A percentile compares a stretch with the other conserved stretches of the same genome.
These are phyloP conservation scores for carrot (Daucus carota) DNA, from an alignment of 129 eudicot species.

Conservation along the genomic window DNA sequence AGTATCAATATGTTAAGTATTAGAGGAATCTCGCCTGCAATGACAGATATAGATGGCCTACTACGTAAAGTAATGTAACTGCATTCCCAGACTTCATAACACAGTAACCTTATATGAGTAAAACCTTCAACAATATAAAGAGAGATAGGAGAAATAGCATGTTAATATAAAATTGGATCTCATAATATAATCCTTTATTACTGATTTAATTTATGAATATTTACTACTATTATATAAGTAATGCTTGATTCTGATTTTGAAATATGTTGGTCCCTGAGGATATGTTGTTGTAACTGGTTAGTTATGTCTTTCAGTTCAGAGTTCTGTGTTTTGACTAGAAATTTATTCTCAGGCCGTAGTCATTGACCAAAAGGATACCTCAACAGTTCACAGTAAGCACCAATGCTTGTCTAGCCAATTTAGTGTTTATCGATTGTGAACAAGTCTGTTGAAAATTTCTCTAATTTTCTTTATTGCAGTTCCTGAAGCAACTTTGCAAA, in stretches of 20 bases:
- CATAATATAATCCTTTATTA: background rate
- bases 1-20: too few species aligned
- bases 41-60: background rate
- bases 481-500: slow-evolving; percentile 69
- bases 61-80: background rate
- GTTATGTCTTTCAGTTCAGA: background rate
- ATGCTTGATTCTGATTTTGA: background rate
- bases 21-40: background rate
- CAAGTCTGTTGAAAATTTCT: background rate
- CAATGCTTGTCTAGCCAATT: slow-evolving; percentile 1
- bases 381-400: slow-evolving; percentile 35
- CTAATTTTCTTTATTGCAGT: slow-evolving; percentile 26
- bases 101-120: background rate
- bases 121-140: background rate
- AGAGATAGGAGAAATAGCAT: background rate
- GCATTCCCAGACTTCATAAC: background rate
- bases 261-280: background rate
- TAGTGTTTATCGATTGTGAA: background rate
- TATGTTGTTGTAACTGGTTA: background rate
- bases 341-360: slow-evolving; percentile 61
- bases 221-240: background rate
- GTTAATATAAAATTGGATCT: background rate
- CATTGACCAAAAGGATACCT: slow-evolving; percentile 47
- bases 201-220: background rate
- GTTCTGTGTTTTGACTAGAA: slow-evolving; percentile 6